A percentile compares a stretch with the other conserved stretches of the same genome.
These are phyloP conservation scores for Blastobotrys parvus DNA, from an alignment of 805 yeast genomes.

Conservation along the genomic window DNA sequence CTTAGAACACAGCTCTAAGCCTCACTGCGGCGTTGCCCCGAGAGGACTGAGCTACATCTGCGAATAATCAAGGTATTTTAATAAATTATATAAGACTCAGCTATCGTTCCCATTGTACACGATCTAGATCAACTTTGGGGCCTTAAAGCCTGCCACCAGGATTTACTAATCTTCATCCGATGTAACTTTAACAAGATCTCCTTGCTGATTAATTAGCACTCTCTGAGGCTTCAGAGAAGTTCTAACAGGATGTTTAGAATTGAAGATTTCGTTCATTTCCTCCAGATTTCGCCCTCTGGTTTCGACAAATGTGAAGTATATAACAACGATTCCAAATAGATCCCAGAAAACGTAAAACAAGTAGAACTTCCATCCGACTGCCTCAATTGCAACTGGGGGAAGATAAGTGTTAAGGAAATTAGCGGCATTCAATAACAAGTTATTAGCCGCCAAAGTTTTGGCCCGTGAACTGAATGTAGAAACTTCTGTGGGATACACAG, in stretches of 20 bases:
- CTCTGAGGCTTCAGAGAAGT: conserved; percentile 9
- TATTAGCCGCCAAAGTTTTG: conserved; percentile 19
- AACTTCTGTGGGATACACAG: conserved; percentile 25
- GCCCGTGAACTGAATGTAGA: conserved; percentile 24
- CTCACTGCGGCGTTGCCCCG: too few relatives aligned
- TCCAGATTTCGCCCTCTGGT: conserved; percentile 72
- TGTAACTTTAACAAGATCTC: not conserved
- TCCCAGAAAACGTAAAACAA: conserved; percentile 27
- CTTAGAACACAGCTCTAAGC: too few relatives aligned
- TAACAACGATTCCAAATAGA: conserved; percentile 30
- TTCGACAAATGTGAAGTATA: conserved; percentile 61
- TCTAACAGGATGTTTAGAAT: conserved; percentile 10
- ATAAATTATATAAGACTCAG: too few relatives aligned
- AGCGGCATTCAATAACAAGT: conserved; percentile 23
- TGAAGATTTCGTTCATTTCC: conserved; percentile 58
- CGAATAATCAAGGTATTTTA: too few relatives aligned
- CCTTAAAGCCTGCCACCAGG: too few relatives aligned
- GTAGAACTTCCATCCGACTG: conserved; percentile 26
- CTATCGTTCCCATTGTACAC: too few relatives aligned
- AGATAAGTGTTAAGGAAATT: conserved; percentile 21
- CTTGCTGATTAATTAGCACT: not conserved
- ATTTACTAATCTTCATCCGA: not conserved
- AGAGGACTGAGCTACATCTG: too few relatives aligned
- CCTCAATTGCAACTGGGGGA: conserved; percentile 23
- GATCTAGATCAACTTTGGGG: too few relatives aligned